Percentiles rank a stretch among this genome's conserved stretches.
These are phyloP conservation scores for Lecanicillium sp. DNA, from an alignment of 2,329 filamentous ascomycete species.

Conservation along the genomic window DNA sequence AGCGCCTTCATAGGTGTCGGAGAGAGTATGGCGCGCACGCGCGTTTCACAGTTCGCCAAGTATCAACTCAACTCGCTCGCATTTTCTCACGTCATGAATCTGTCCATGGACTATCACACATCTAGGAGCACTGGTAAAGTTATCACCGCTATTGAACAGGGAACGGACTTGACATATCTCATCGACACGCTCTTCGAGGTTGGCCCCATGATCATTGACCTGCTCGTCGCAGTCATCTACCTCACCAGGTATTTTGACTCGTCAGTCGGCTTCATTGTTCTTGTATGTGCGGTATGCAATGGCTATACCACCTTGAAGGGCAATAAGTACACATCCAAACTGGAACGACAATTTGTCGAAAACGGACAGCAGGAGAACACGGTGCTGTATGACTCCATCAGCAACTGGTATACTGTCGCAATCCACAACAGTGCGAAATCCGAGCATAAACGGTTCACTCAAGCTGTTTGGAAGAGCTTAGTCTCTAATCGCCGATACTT, in stretches of 20 bases:
- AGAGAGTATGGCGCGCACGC: conserved; percentile 12
- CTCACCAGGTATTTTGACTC: conserved; percentile 47
- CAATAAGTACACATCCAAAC: conserved; percentile 8
- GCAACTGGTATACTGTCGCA: conserved; percentile 45
- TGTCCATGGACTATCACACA: conserved; percentile 63
- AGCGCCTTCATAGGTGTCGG: conserved; percentile 3
- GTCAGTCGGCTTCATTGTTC: conserved; percentile 14
- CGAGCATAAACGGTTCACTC: conserved; percentile 16
- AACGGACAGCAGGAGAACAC: conserved; percentile 11
- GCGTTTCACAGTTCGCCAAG: conserved; percentile 27
- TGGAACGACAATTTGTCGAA: conserved; percentile 10
- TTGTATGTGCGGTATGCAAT: conserved; percentile 13
- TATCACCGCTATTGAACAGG: conserved; percentile 54
- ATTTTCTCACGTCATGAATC: conserved; percentile 57
- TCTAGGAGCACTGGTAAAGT: conserved; percentile 55
- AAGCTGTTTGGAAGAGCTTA: conserved; percentile 8
- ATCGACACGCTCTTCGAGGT: conserved; percentile 52
- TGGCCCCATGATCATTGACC: conserved; percentile 50
- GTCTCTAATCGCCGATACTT: conserved; percentile 8
- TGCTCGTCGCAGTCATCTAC: conserved; percentile 50
- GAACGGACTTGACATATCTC: conserved; percentile 47
- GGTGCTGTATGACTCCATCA: conserved; percentile 14
- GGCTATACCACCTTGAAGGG: conserved; percentile 12
- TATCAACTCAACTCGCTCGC: conserved; percentile 42
- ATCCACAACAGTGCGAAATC: conserved; percentile 22